phyloP scores from a whole-genome alignment of 2,329 filamentous ascomycete genomes.

The Fusarium sp. region DNA sequence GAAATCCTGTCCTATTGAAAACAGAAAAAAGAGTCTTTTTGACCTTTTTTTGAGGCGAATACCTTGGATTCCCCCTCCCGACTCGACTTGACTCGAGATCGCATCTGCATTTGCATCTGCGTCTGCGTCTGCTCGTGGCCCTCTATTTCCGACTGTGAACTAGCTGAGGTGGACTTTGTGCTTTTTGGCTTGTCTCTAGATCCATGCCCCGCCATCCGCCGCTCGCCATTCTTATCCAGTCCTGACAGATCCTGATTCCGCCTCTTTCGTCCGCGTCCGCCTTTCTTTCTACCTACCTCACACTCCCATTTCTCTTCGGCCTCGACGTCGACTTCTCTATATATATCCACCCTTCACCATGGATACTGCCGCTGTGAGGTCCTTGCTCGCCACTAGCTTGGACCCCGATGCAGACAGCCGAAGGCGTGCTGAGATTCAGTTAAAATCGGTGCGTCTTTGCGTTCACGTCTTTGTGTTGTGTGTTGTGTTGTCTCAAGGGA shows the following conservation, averaged over 20 bases:
- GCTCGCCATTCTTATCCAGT: conserved; percentile 45
- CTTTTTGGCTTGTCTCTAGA: conserved; percentile 42
- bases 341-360: conserved; percentile 58
- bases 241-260: conserved; percentile 48
- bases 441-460: conserved; percentile 75
- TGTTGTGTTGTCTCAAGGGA: conserved; percentile 3
- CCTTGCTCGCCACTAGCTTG: conserved; percentile 81
- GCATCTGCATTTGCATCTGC: not conserved
- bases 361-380: conserved; percentile 80
- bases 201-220: conserved; percentile 46
- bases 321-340: conserved; percentile 43
- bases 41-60: conserved; percentile 22
- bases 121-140: conserved; percentile 16
- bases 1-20: not conserved
- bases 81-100: conserved; percentile 18
- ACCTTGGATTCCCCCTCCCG: conserved; percentile 9
- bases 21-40: conserved; percentile 15
- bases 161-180: conserved; percentile 25
- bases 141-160: conserved; percentile 35
- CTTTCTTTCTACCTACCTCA: conserved; percentile 30
- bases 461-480: conserved; percentile 17
- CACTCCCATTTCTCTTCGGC: conserved; percentile 39
- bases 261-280: conserved; percentile 33
- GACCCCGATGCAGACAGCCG: conserved; percentile 79
- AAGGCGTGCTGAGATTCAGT: conserved; percentile 80